These are phyloP conservation scores for Aureococcus anophagefferens DNA, from an alignment of 108 stramenopile genomes.

Conservation along the genomic window DNA sequence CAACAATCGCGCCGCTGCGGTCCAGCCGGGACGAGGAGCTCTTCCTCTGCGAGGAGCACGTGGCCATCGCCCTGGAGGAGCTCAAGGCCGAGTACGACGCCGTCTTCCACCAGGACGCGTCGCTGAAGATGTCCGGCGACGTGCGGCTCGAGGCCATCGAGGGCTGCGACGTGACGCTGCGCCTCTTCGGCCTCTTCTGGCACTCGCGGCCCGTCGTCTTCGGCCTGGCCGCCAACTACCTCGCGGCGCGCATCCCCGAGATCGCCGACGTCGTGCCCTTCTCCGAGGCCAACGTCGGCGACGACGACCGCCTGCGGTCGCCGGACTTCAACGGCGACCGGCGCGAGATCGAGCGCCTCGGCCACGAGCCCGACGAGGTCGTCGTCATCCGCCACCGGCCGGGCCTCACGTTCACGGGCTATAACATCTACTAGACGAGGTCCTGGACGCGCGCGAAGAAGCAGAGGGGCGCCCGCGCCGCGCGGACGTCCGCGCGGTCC, in stretches of 20 bases:
- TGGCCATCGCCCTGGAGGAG: not conserved
- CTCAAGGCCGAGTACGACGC: not conserved
- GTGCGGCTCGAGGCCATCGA: not conserved
- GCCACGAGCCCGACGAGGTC: not conserved
- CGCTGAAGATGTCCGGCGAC: not conserved
- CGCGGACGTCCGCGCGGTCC: too few species aligned
- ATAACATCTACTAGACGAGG: not conserved
- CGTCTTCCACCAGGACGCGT: not conserved
- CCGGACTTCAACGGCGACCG: not conserved
- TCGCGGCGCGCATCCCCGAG: not conserved
- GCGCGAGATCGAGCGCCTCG: not conserved
- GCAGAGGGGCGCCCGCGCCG: too few species aligned
- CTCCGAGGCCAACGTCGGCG: not conserved
- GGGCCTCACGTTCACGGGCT: not conserved
- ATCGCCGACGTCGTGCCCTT: not conserved
- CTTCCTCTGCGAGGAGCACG: not conserved
- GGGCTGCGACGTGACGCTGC: not conserved
- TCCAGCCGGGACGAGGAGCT: not conserved
- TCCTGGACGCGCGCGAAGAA: too few species aligned
- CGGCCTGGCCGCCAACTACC: not conserved
- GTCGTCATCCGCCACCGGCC: not conserved
- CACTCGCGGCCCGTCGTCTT: not conserved
- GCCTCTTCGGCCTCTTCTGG: not conserved
- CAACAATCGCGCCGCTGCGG: too few species aligned
- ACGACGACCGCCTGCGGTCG: not conserved